Conservation (phyloP, 2,329 filamentous ascomycete genomes). For the Purpureocillium lavendulum region DNA sequence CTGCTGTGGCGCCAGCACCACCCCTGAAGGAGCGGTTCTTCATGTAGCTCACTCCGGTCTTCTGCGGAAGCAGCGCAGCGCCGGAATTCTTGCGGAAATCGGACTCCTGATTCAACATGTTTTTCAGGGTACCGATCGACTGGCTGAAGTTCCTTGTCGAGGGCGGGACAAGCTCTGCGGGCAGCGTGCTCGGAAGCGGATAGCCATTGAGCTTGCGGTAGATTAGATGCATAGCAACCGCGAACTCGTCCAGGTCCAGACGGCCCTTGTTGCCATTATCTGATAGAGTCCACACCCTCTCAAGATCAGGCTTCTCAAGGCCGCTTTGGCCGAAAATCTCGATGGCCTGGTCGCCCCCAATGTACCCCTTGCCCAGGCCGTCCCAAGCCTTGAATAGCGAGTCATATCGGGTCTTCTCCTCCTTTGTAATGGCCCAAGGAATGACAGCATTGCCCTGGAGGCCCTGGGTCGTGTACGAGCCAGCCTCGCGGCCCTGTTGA, state of each 20-base stretch:
- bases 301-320: slow-evolving; percentile 80
- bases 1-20: slow-evolving; percentile 44
- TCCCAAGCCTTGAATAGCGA: slow-evolving; percentile 95
- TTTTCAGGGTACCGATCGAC: slow-evolving; percentile 89
- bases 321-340: slow-evolving; percentile 97
- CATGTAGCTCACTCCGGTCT: slow-evolving; percentile 95
- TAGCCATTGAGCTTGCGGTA: slow-evolving; percentile 97
- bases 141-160: slow-evolving; percentile 90
- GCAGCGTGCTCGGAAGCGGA: slow-evolving; percentile 77
- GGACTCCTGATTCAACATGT: slow-evolving; percentile 79
- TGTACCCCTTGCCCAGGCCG: slow-evolving; percentile 84
- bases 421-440: slow-evolving; percentile 97
- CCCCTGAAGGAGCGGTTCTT: slow-evolving; percentile 89
- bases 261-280: slow-evolving; percentile 92
- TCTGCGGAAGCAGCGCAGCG: slow-evolving; percentile 84
- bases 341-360: slow-evolving; percentile 85
- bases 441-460: slow-evolving; percentile 91
- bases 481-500: slow-evolving; percentile 80
- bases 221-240: slow-evolving; percentile 97
- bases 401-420: slow-evolving; percentile 96
- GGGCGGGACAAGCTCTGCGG: slow-evolving; percentile 86
- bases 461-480: slow-evolving; percentile 74
- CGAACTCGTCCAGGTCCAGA: slow-evolving; percentile 93
- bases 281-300: slow-evolving; percentile 88
- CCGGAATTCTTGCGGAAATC: slow-evolving; percentile 83